phyloP scores from a whole-genome alignment of 2,329 filamentous ascomycete genomes.

The Pseudopithomyces chartarum region DNA sequence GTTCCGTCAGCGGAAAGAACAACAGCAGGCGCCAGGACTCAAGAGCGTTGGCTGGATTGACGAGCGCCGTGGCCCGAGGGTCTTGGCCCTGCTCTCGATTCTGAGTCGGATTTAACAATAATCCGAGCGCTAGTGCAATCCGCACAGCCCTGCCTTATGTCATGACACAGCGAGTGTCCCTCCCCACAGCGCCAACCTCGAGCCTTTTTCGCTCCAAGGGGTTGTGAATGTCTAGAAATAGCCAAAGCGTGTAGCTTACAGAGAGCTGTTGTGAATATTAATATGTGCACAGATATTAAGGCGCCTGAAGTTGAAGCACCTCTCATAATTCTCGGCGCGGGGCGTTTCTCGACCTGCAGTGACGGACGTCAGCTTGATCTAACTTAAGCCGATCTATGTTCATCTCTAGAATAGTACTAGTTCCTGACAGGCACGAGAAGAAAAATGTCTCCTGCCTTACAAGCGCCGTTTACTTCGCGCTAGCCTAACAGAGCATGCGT shows the following conservation, averaged over 20 bases:
- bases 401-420: background rate
- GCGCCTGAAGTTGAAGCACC: background rate
- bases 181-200: no score
- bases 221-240: background rate
- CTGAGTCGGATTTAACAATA: no score
- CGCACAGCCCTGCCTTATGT: no score
- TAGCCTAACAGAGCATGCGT: background rate
- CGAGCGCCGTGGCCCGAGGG: no score
- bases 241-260: background rate
- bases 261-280: background rate
- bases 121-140: no score
- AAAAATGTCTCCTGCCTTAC: no score
- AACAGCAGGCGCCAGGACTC: no score
- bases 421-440: background rate
- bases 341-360: background rate
- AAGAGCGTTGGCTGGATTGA: background rate
- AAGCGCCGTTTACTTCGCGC: background rate
- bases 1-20: no score
- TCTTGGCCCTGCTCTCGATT: no score
- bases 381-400: background rate
- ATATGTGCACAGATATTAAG: background rate
- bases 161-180: no score
- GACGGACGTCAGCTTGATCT: background rate
- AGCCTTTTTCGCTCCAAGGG: background rate
- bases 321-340: background rate